These are phyloP conservation scores for Betula pendula DNA, from an alignment of 306 rosid genomes.

Conservation along the genomic window DNA sequence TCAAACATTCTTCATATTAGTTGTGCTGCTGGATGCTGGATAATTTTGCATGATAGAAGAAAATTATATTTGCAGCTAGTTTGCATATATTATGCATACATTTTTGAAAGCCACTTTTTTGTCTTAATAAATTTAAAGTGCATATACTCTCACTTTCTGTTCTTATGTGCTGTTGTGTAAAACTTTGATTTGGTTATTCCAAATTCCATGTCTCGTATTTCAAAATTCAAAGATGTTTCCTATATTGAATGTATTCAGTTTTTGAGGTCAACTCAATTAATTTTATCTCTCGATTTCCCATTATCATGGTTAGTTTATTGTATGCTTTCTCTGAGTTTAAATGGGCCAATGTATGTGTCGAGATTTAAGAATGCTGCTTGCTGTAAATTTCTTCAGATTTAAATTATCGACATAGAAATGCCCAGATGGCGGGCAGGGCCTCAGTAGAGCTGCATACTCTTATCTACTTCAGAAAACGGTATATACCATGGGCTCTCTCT, in stretches of 20 bases:
- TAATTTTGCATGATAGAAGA: not conserved
- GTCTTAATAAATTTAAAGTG: not conserved
- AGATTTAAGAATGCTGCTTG: conserved; percentile 22
- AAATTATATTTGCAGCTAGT: not conserved
- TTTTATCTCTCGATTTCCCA: not conserved
- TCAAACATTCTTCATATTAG: not conserved
- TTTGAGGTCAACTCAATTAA: not conserved
- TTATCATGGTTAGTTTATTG: not conserved
- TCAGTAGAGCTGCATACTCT: conserved; percentile 93
- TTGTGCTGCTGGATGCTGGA: conserved; percentile 2
- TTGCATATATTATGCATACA: not conserved
- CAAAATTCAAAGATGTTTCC: not conserved
- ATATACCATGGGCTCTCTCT: conserved; percentile 12
- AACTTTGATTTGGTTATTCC: not conserved
- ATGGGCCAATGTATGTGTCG: not conserved
- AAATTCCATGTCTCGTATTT: not conserved
- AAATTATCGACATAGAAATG: conserved; percentile 93
- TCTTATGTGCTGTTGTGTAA: not conserved
- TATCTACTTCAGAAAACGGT: conserved; percentile 78
- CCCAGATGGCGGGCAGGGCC: conserved; percentile 96
- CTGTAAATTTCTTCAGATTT: conserved; percentile 59
- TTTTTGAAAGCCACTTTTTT: not conserved
- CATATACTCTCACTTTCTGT: not conserved
- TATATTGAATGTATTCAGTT: not conserved
- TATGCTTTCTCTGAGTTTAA: not conserved